Base-by-base conservation (phyloP, 192 early-diverging fungal genomes). In the Coemansia sp. region DNA sequence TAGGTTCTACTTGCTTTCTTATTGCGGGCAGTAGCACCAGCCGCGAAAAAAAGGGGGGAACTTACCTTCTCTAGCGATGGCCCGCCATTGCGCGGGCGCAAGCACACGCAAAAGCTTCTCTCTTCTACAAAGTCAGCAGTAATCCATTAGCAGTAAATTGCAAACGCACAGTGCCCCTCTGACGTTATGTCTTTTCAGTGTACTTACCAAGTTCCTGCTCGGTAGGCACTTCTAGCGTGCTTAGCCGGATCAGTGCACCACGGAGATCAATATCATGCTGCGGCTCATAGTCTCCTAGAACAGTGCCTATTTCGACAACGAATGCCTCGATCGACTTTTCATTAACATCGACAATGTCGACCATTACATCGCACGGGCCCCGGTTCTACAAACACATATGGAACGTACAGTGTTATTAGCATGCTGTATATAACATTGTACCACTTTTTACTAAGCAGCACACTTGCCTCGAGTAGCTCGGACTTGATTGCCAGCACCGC, bases 401-500 rank as follows among this genome's bases (percentile, higher is more conserved):
- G 3, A 29, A 15, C 55, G 5, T 7, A 33, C n/a, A 24, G 0
- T 16, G 57, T 0, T 36, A 60, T 60, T 60, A 33, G 31, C 57
- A 60, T 60, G 33, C 31, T 8, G 13, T n/a, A 5, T 3, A 15
- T 57, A 29, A 29, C 27, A n/a, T 6, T 34, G 31, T n/a, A 18
- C 57, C 16, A 34, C 3, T 16, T 54, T 18, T 5, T 34, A 22
- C 15, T 40, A 22, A 27, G 0, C 36, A 34, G 11, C 55, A 34
- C 55, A 42, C 63, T 62, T 79, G 80, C 87, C 75, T 85, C 63
- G 24, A 43, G 63, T 15, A 88, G 20, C 43, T 82, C 71, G 5
- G 76, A 36, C 36, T 76, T 82, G 20, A 81, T 75, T n/a, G 83
- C 77, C 5, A 43, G 36, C 2, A 88, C 78, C 5, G 78, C 72